Evolutionary conservation across 2,329 filamentous ascomycete genomes (phyloP), one percentile per base, ranked within the genome.

Genomic region (Cladobotryum mycophilum): DNA sequence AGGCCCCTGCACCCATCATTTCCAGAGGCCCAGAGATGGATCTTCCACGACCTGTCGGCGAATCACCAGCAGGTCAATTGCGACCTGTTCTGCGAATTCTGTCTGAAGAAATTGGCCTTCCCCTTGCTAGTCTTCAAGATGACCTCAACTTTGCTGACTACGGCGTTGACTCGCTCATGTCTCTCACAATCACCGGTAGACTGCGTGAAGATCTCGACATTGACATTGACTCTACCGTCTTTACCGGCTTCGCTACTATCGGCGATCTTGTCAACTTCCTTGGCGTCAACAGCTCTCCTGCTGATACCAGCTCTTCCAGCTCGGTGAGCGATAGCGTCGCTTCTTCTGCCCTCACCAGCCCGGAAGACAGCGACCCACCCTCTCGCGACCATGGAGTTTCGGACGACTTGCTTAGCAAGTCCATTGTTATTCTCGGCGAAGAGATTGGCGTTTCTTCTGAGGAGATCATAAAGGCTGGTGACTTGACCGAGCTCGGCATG

Each of bases 401-500:
- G 2, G n/a, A 22, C 15, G 34, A 17, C 5, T 15, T 44, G 12
- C 41, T 25, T 9, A 49, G 49, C 38, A 37, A 44, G 14, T 20
- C 49, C 14, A 38, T 33, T 3, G 46, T 42, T 12, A 52, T 52
- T 13, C 17, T 52, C 9, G 50, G 46, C 17, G 50, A 55, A 5
- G 53, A 55, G 38, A 55, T 52, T 22, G 53, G 53, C 3, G 45
- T 55, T 5, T 41, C 51, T 13, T 14, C 35, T 2, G 47, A 48
- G 9, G 53, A 55, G 15, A 47, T 55, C 7, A 43, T 36, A 12
- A 48, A 55, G 15, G 78, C 78, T 57, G 76, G 78, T 25, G 72
- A 71, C 48, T 81, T 82, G 59, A 64, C 70, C 13, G 78, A 82
- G 56, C 67, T 81, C 8, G 80, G 80, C 34, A 75, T 81, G 17